A percentile compares a stretch with the other conserved stretches of the same genome.
Conservation (phyloP, 768 basidiomycete genomes). For the Boletus subcaerulescens region DNA sequence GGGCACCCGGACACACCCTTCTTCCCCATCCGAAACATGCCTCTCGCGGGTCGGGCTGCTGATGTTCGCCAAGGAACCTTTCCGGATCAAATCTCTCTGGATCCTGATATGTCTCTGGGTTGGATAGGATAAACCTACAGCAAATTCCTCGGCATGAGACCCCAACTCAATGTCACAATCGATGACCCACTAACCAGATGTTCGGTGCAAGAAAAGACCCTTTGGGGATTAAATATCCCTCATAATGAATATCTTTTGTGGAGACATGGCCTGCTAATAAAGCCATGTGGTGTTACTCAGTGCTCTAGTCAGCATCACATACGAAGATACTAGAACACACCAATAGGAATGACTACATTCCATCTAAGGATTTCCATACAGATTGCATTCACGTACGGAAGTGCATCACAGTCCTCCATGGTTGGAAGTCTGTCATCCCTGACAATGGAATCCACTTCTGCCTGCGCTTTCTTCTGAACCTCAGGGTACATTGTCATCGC, state of each 20-base stretch:
- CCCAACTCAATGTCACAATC: too few species aligned
- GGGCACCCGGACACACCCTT: too few species aligned
- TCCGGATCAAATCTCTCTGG: too few species aligned
- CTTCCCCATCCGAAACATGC: too few species aligned
- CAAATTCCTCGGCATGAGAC: too few species aligned
- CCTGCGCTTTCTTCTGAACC: constrained; percentile 5
- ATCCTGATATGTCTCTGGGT: too few species aligned
- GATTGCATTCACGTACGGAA: background rate
- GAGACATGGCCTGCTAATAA: background rate
- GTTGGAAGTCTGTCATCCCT: constrained; percentile 6
- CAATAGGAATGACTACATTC: background rate
- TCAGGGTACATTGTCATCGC: constrained; percentile 12
- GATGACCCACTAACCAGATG: background rate
- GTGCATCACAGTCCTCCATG: constrained; percentile 2
- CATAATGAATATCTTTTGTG: background rate
- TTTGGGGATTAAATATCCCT: background rate
- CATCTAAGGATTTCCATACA: constrained; percentile 15
- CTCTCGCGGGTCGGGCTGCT: too few species aligned
- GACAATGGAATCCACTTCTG: constrained; percentile 9
- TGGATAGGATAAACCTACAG: too few species aligned
- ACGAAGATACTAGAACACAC: background rate
- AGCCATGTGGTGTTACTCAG: too few species aligned
- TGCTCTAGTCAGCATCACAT: too few species aligned
- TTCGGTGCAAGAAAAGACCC: background rate
- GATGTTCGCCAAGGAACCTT: too few species aligned